Percentiles rank a stretch among this genome's conserved stretches.
phyloP scores from a whole-genome alignment of 345 rosid species.

The Camelina hispida region DNA sequence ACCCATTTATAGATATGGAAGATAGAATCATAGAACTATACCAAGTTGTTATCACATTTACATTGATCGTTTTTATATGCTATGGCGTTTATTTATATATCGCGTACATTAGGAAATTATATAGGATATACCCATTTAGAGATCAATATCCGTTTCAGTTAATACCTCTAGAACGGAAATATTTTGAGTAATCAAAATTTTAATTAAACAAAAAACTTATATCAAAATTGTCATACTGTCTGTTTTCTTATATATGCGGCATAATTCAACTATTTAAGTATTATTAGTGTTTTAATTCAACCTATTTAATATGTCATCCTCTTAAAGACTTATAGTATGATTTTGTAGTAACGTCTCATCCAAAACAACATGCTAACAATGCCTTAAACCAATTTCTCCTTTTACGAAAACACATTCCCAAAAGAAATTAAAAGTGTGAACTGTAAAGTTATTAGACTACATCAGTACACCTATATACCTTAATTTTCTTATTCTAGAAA shows the following conservation, averaged over 20 bases:
- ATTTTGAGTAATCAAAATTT: not conserved
- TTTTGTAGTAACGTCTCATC: slow-evolving; percentile 31
- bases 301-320: too few relatives aligned
- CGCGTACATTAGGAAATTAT: not conserved
- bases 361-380: slow-evolving; percentile 22
- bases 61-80: not conserved
- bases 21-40: not conserved
- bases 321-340: not conserved
- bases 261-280: too few relatives aligned
- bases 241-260: too few relatives aligned
- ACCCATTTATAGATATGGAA: not conserved
- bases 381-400: slow-evolving; percentile 10
- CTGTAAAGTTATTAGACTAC: not conserved
- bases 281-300: too few relatives aligned
- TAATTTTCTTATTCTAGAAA: not conserved
- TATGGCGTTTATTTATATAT: not conserved
- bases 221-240: too few relatives aligned
- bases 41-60: not conserved
- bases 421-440: slow-evolving; percentile 29
- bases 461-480: not conserved
- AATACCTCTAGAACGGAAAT: not conserved
- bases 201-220: not conserved
- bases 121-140: not conserved
- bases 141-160: not conserved
- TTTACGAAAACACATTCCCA: slow-evolving; percentile 34